These are phyloP conservation scores for Xanthoconium purpureum DNA, from an alignment of 768 basidiomycete species.

Conservation along the genomic window DNA sequence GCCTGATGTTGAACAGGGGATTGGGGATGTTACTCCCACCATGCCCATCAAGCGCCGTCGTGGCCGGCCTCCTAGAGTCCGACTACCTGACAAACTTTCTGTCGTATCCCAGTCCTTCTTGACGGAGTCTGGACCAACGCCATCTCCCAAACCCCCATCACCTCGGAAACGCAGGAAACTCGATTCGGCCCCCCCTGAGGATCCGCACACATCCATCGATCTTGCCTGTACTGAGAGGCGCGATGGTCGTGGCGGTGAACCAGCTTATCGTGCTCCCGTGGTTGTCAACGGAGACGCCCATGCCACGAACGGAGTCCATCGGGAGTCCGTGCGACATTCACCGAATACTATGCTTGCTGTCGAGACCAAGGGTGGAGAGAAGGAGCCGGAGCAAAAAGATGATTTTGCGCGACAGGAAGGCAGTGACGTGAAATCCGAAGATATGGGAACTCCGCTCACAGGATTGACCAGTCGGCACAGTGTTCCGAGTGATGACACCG, in stretches of 20 bases:
- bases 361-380: not conserved
- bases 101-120: not conserved
- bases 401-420: conserved; percentile 8
- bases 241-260: conserved; percentile 8
- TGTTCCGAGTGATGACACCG: conserved; percentile 56
- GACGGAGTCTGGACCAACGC: conserved; percentile 8
- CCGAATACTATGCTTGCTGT: not conserved
- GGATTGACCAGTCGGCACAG: conserved; percentile 50
- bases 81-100: conserved; percentile 9
- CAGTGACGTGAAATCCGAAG: conserved; percentile 50
- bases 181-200: conserved; percentile 34
- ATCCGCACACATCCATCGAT: conserved; percentile 14
- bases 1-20: conserved; percentile 5
- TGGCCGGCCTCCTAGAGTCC: conserved; percentile 31
- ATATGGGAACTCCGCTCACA: conserved; percentile 50
- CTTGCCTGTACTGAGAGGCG: not conserved
- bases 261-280: not conserved
- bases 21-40: conserved; percentile 3
- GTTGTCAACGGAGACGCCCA: conserved; percentile 16
- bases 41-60: conserved; percentile 32
- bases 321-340: not conserved
- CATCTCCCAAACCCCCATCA: conserved; percentile 20
- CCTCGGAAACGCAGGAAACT: conserved; percentile 47
- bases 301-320: conserved; percentile 15
- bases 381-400: not conserved